Evolutionary conservation across 2,329 filamentous ascomycete genomes (phyloP), one percentile per base, ranked within the genome.

Genomic region (Cephalotrichum gorgonifer): DNA sequence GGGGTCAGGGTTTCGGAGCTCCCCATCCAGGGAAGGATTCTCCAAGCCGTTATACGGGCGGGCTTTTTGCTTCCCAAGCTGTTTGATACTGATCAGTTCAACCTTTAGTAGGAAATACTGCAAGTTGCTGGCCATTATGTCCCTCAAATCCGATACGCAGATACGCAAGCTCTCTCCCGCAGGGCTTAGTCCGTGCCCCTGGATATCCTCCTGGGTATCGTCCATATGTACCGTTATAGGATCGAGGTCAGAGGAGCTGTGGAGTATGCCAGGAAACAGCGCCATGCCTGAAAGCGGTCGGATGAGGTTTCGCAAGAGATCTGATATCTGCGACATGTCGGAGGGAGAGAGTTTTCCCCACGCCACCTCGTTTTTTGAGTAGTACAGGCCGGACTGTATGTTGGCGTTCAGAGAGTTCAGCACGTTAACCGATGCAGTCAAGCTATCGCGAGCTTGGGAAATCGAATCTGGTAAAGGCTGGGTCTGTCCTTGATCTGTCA

Each of bases 311-410:
- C 45, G 45, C 23, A 47, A 23, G 17, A 47, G 45, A 15, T 41
- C 45, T 2, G 45, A 47, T n/a, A 47, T 41, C 33, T 39, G 28
- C 22, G 28, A 31, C 15, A 47, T 31, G 23, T 47, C 45, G n/a
- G 25, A 31, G 17, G 45, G 33, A 8, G 33, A 41, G 15, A 47
- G 31, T 26, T 41, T 47, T 11, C 45, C 45, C 45, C 45, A 47
- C 15, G 45, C 45, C 6, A 47, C 22, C 25, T 47, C 45, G 14
- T 41, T 47, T 25, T 47, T 47, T 7, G 45, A 31, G n/a, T 47
- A 47, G n/a, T 33, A 17, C 7, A 47, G 33, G 23, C 41, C 41
- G 15, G 45, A 11, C 45, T 47, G 45, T 15, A 47, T 47, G n/a
- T 47, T 22, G 20, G 45, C 45, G 11, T 47, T 33, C 4, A 47